Base-by-base conservation (phyloP, 805 yeast species). In the Ogataea ramenticola region DNA sequence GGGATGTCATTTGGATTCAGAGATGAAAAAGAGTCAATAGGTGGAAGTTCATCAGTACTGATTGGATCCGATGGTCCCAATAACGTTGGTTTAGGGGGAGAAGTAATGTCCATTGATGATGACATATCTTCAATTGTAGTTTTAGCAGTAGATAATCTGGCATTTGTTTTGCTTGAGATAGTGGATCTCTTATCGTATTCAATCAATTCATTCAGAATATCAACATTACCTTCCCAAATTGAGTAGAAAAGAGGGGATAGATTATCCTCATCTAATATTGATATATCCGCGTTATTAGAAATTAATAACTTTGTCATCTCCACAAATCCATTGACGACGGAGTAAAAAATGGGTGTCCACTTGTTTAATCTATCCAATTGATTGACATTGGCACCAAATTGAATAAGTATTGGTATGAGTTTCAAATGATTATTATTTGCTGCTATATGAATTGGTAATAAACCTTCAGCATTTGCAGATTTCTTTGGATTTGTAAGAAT, bases 341-440 rank as follows among this genome's bases (percentile, higher is more conserved):
- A 86, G 61, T 93, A 91, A 55, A 89, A 87, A 2, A 93, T 73
- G 0, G 98, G 96, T 0, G 96, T 81, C 97, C 98, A 93, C 53
- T 83, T 84, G 58, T 90, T 89, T 45, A 88, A 79, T 43, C 86
- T 84, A 63, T 93, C 98, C 9, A 81, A 55, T 46, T 77, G 80
- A 62, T 93, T 86, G 5, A 91, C 78, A 54, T 83, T 79, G 1
- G 86, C 83, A 4, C 90, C 91, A 49, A 82, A 73, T n/a, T 74
- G 65, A 1, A 86, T 72, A 30, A 93, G 66, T 39, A 89, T 62
- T 27, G 82, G 76, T 12, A 93, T 79, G 29, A 91, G 68, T 45
- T 78, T 67, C 49, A 71, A 69, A 57, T 82, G 88, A 1, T 97
- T 97, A 7, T 84, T 79, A 41, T 93, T 76, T 0, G 97, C 90